Evolutionary conservation across 768 basidiomycete species (phyloP).

Genomic region (Strobilomyces echinocephalus): DNA sequence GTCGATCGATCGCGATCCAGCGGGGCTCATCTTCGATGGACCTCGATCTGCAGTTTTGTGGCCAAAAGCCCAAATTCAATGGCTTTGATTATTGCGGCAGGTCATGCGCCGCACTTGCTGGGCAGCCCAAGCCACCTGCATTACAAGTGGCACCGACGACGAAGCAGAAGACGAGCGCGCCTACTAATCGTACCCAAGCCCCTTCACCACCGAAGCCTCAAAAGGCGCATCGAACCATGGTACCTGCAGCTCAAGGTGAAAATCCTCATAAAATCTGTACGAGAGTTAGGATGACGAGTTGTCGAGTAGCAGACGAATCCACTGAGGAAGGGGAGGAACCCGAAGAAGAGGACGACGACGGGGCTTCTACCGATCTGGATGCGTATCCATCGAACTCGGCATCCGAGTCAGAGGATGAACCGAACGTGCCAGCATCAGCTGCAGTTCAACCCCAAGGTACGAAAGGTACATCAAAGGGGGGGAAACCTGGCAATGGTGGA

Average conservation of each 20-base stretch:
- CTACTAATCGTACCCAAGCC: slow-evolving; percentile 2
- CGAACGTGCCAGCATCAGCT: slow-evolving; percentile 7
- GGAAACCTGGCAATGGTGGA: slow-evolving; percentile 8
- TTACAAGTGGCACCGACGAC: slow-evolving; percentile 9
- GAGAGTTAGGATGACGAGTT: slow-evolving; percentile 9
- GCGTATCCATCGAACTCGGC: slow-evolving; percentile 31
- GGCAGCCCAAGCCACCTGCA: slow-evolving; percentile 17
- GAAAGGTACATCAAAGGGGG: slow-evolving; percentile 7
- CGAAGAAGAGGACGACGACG: slow-evolving; percentile 21
- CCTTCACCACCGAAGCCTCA: slow-evolving; percentile 9
- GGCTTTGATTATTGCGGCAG: slow-evolving; percentile 61
- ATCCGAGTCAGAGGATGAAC: slow-evolving; percentile 22
- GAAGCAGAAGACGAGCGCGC: slow-evolving; percentile 20
- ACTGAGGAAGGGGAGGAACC: slow-evolving; percentile 24
- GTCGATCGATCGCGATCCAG: slow-evolving; percentile 28
- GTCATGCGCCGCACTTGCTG: slow-evolving; percentile 53
- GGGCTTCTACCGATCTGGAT: slow-evolving; percentile 26
- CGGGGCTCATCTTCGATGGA: slow-evolving; percentile 18
- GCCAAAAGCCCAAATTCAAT: slow-evolving; percentile 58
- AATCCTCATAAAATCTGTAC: slow-evolving; percentile 6
- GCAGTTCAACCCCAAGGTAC: slow-evolving; percentile 2
- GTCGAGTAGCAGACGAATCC: slow-evolving; percentile 19
- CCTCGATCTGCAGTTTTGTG: slow-evolving; percentile 38
- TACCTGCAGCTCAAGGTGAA: slow-evolving; percentile 19
- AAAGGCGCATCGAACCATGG: slow-evolving; percentile 14